These are phyloP conservation scores for Exophiala aquamarina DNA, from an alignment of 2,329 filamentous ascomycete genomes.

Conservation along the genomic window DNA sequence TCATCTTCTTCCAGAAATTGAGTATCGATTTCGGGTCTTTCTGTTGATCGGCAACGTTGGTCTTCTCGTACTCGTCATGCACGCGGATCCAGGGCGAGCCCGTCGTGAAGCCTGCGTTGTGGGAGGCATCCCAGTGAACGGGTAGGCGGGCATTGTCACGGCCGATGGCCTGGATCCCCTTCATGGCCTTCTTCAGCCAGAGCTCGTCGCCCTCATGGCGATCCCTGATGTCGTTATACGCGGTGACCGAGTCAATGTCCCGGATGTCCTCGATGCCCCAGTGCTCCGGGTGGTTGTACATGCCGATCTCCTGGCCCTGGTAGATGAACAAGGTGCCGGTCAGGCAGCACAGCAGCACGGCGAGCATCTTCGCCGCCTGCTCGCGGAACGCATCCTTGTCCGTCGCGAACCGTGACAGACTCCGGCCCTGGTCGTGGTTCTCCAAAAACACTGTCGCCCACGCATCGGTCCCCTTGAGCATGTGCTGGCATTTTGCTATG, in stretches of 20 bases:
- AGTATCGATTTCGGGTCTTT: slow-evolving; percentile 52
- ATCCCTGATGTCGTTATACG: slow-evolving; percentile 40
- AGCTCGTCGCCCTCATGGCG: slow-evolving; percentile 36
- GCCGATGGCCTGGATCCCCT: slow-evolving; percentile 47
- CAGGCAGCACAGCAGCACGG: slow-evolving; percentile 57
- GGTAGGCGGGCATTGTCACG: slow-evolving; percentile 71
- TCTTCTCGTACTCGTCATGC: slow-evolving; percentile 60
- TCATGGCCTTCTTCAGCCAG: slow-evolving; percentile 48
- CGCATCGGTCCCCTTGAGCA: slow-evolving; percentile 52
- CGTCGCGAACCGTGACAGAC: slow-evolving; percentile 53
- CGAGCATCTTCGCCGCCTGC: slow-evolving; percentile 59
- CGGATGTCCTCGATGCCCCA: slow-evolving; percentile 46
- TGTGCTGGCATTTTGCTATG: slow-evolving; percentile 59
- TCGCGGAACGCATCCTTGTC: slow-evolving; percentile 52
- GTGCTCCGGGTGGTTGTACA: slow-evolving; percentile 51
- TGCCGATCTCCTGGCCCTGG: slow-evolving; percentile 59
- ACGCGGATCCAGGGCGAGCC: slow-evolving; percentile 69
- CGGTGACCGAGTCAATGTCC: slow-evolving; percentile 37
- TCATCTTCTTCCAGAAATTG: slow-evolving; percentile 60
- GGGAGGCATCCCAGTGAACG: slow-evolving; percentile 65
- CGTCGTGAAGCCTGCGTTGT: slow-evolving; percentile 65
- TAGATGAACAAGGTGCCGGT: slow-evolving; percentile 56
- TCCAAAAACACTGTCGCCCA: slow-evolving; percentile 68
- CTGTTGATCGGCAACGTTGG: slow-evolving; percentile 59
- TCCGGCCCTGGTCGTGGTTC: slow-evolving; percentile 65